Evolutionary conservation across 345 rosid species (phyloP).

Genomic region (Moricandia arvensis): DNA sequence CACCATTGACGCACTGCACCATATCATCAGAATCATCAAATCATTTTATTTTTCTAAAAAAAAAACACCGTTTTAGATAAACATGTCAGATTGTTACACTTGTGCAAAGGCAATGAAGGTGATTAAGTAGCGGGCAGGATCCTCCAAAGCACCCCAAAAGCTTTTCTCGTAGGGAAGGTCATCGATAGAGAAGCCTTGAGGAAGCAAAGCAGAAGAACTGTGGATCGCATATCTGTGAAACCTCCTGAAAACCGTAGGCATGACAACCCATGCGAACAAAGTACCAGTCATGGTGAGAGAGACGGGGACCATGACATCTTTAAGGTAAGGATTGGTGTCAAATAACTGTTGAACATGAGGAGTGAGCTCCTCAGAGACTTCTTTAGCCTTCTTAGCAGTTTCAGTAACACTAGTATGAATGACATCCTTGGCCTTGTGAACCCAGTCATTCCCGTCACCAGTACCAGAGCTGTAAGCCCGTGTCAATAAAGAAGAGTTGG

Average conservation of each 20-base stretch:
- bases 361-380: constrained; percentile 51
- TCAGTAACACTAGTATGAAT: constrained; percentile 35
- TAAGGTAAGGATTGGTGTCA: constrained; percentile 66
- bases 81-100: constrained; percentile 40
- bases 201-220: constrained; percentile 54
- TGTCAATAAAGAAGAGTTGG: constrained; percentile 28
- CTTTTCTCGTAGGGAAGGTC: constrained; percentile 70
- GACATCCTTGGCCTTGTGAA: constrained; percentile 55
- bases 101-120: constrained; percentile 84
- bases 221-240: constrained; percentile 59
- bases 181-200: constrained; percentile 39
- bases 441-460: constrained; percentile 49
- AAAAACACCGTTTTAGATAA: not conserved
- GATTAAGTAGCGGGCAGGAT: constrained; percentile 72
- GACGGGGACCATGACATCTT: constrained; percentile 59
- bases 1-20: constrained; percentile 67
- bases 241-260: constrained; percentile 79
- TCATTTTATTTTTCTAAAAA: not conserved
- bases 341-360: constrained; percentile 61
- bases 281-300: constrained; percentile 55
- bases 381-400: constrained; percentile 60
- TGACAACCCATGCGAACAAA: constrained; percentile 75
- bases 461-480: constrained; percentile 49
- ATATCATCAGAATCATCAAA: constrained; percentile 18
- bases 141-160: constrained; percentile 89